Percentiles rank a stretch among this genome's conserved stretches.
These are phyloP conservation scores for Pachysolen tannophilus DNA, from an alignment of 805 yeast species.

Conservation along the genomic window DNA sequence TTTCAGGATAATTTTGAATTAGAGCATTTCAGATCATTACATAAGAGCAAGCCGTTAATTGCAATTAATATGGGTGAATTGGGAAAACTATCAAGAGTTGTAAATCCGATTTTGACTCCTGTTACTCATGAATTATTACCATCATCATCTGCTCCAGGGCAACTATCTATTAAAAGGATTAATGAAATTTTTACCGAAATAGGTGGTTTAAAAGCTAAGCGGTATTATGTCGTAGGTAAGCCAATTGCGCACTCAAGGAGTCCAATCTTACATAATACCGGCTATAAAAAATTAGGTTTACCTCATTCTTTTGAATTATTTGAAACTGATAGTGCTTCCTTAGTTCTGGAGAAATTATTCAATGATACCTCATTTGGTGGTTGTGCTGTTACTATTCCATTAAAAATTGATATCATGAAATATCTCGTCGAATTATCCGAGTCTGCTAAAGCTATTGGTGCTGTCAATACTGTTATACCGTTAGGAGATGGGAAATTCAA, in stretches of 20 bases:
- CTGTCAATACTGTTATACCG: constrained; percentile 81
- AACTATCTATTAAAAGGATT: constrained; percentile 57
- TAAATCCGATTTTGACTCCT: constrained; percentile 75
- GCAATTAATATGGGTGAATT: constrained; percentile 73
- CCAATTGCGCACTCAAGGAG: constrained; percentile 87
- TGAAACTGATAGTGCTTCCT: constrained; percentile 58
- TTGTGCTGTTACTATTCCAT: constrained; percentile 90
- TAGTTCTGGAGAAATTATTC: constrained; percentile 46
- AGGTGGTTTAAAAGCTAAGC: constrained; percentile 54
- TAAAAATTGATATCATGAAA: constrained; percentile 73
- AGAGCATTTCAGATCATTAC: constrained; percentile 58
- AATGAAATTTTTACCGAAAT: constrained; percentile 46
- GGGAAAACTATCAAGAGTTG: constrained; percentile 75
- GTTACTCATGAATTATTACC: constrained; percentile 69
- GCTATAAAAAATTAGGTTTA: constrained; percentile 64
- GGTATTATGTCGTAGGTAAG: constrained; percentile 68
- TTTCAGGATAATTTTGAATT: constrained; percentile 63
- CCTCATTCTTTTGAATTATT: constrained; percentile 63
- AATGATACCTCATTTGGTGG: constrained; percentile 67
- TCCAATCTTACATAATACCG: constrained; percentile 79
- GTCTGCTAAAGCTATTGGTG: constrained; percentile 83
- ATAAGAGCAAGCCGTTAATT: constrained; percentile 57
- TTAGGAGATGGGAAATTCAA: constrained; percentile 37
- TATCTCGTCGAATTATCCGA: constrained; percentile 57
- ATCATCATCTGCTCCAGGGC: constrained; percentile 73